phyloP scores from a whole-genome alignment of 345 rosid genomes.

The Rhodomyrtus tomentosa region DNA sequence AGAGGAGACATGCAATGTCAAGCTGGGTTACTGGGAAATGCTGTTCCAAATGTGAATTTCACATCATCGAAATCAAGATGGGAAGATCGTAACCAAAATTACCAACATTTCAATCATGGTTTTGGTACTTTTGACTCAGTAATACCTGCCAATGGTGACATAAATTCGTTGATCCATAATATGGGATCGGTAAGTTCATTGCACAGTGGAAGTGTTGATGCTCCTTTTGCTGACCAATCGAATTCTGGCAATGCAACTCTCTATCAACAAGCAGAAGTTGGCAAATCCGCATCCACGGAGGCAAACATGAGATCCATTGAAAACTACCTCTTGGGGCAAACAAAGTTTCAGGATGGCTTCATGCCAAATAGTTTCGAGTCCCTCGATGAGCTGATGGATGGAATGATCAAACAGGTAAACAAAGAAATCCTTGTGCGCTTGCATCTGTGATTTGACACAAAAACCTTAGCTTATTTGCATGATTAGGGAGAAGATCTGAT shows the following conservation, averaged over 20 bases:
- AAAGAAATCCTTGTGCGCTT: not conserved
- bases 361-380: conserved; percentile 33
- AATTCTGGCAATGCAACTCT: conserved; percentile 15
- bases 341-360: conserved; percentile 30
- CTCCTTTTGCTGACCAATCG: conserved; percentile 18
- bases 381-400: conserved; percentile 49
- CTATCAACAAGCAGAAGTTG: conserved; percentile 20
- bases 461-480: not conserved
- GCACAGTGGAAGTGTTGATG: conserved; percentile 18
- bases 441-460: not conserved
- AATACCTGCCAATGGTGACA: conserved; percentile 11
- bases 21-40: conserved; percentile 25
- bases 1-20: conserved; percentile 37
- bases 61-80: conserved; percentile 22
- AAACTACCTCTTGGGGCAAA: conserved; percentile 23
- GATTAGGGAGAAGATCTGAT: not conserved
- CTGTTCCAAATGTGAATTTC: conserved; percentile 21
- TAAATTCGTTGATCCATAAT: conserved; percentile 6
- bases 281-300: conserved; percentile 9
- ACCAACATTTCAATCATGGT: conserved; percentile 4
- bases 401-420: conserved; percentile 54
- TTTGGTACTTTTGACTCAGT: conserved; percentile 25
- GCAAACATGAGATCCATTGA: conserved; percentile 24
- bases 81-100: conserved; percentile 32
- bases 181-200: conserved; percentile 12